Evolutionary conservation across 805 yeast species (phyloP).

Genomic region (Wickerhamiella kazuoi): DNA sequence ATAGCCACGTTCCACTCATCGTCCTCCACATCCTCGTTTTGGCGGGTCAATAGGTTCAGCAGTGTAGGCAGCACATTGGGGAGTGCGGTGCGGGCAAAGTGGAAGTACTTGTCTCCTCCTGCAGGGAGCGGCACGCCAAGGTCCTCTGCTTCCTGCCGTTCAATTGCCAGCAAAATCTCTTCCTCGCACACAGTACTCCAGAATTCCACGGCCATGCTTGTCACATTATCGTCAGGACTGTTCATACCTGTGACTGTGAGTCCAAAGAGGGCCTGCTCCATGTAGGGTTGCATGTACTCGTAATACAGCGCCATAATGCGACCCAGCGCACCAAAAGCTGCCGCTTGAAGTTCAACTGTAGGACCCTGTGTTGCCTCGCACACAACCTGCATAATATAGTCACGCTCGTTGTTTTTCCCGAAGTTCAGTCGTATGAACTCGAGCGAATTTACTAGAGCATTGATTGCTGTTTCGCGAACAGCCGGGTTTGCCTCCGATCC

Average conservation of each 20-base stretch:
- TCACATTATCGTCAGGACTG: constrained; percentile 63
- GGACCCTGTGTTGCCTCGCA: constrained; percentile 96
- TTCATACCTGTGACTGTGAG: constrained; percentile 25
- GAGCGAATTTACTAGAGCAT: constrained; percentile 78
- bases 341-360: constrained; percentile 67
- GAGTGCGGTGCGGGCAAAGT: constrained; percentile 74
- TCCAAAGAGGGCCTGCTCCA: constrained; percentile 12
- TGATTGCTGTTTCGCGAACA: constrained; percentile 79
- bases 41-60: constrained; percentile 61
- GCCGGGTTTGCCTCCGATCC: constrained; percentile 51
- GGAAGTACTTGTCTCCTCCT: constrained; percentile 35
- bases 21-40: constrained; percentile 62
- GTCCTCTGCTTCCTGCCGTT: background rate
- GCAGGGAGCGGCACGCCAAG: constrained; percentile 29
- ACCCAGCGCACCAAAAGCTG: constrained; percentile 91
- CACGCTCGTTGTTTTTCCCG: constrained; percentile 85
- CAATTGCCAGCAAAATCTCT: constrained; percentile 25
- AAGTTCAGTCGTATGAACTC: constrained; percentile 80
- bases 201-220: constrained; percentile 97
- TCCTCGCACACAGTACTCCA: constrained; percentile 99
- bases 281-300: constrained; percentile 75
- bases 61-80: constrained; percentile 77
- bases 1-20: constrained; percentile 96
- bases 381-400: constrained; percentile 95
- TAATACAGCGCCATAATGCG: constrained; percentile 82